A percentile compares a stretch with the other conserved stretches of the same genome.
phyloP scores from a whole-genome alignment of 352 stramenopile genomes.

The Saprolegnia diclina region DNA sequence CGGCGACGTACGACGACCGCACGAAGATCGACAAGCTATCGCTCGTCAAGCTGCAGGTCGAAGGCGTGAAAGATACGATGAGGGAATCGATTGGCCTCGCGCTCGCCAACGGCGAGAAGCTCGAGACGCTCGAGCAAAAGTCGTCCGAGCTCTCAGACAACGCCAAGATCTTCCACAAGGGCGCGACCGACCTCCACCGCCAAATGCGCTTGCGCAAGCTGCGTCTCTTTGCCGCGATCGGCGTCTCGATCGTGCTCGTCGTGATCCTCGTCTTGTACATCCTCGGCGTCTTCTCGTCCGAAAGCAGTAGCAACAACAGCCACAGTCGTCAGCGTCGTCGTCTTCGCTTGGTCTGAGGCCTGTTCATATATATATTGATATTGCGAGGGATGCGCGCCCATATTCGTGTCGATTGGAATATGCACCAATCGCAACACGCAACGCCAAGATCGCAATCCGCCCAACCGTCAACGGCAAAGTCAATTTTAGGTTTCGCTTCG shows the following conservation, averaged over 20 bases:
- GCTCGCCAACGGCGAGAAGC: conserved; percentile 22
- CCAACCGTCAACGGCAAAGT: too few relatives aligned
- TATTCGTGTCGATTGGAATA: too few relatives aligned
- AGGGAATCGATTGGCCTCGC: conserved; percentile 25
- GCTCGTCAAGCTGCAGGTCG: conserved; percentile 18
- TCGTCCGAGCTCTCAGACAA: conserved; percentile 15
- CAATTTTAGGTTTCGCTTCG: too few relatives aligned
- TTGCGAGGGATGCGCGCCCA: too few relatives aligned
- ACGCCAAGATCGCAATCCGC: too few relatives aligned
- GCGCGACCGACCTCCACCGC: conserved; percentile 16
- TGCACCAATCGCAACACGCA: too few relatives aligned
- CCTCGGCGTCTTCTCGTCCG: conserved; percentile 17
- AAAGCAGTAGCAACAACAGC: too few relatives aligned
- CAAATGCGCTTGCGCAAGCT: conserved; percentile 23
- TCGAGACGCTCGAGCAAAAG: conserved; percentile 22
- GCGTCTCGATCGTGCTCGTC: conserved; percentile 6
- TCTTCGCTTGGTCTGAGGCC: too few relatives aligned
- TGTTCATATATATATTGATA: too few relatives aligned
- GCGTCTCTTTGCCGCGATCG: conserved; percentile 9
- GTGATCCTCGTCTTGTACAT: conserved; percentile 14
- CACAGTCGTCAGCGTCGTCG: too few relatives aligned
- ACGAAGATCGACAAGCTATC: conserved; percentile 24
- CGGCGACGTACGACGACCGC: conserved; percentile 19
- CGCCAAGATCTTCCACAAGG: conserved; percentile 23
- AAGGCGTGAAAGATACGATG: conserved; percentile 25